Evolutionary conservation across 2,329 filamentous ascomycete genomes (phyloP).

Genomic region (Gnomoniopsis sp.): DNA sequence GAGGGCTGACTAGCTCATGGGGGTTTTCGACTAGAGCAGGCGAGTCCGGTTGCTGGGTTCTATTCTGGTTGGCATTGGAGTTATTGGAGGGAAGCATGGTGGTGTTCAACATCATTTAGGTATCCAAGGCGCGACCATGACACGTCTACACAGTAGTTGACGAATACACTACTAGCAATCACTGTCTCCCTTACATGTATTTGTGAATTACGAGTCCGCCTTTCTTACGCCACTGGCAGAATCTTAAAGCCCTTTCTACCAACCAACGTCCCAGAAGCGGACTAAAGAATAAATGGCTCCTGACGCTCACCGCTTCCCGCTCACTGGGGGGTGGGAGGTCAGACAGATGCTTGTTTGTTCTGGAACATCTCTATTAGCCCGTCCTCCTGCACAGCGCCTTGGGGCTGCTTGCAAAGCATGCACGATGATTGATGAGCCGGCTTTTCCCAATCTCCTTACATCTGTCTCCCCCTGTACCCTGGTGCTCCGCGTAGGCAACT

Average conservation of each 20-base stretch:
- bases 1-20: background rate
- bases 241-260: too few species aligned
- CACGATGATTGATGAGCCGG: background rate
- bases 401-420: background rate
- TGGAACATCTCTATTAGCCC: too few species aligned
- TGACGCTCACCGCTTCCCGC: too few species aligned
- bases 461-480: background rate
- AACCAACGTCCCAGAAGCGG: too few species aligned
- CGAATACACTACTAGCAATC: slow-evolving; percentile 1
- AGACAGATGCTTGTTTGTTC: too few species aligned
- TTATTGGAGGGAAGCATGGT: background rate
- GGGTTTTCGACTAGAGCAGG: background rate
- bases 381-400: too few species aligned
- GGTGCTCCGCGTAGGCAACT: background rate
- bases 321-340: too few species aligned
- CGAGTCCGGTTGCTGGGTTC: background rate
- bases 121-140: background rate
- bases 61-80: background rate
- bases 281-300: too few species aligned
- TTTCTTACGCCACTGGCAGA: too few species aligned
- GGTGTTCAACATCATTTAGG: background rate
- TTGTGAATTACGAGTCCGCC: too few species aligned
- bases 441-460: background rate
- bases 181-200: too few species aligned
- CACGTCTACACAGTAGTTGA: background rate